Base-by-base conservation (phyloP, 768 basidiomycete species). In the Lactarius hengduanensis region DNA sequence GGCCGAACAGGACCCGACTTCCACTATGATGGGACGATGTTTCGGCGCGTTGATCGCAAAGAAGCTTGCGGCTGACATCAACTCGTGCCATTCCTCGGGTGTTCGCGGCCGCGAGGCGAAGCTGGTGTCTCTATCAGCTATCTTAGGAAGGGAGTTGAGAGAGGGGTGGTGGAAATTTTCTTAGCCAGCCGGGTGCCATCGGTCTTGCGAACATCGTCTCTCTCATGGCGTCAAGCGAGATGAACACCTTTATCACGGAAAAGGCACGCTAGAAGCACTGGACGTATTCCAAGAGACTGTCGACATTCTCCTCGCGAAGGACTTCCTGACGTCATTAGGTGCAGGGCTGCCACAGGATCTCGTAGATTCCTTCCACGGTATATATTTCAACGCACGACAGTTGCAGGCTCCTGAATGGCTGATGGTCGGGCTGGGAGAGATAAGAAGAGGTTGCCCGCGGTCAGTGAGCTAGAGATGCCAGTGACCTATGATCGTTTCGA, bases 371-470 rank as follows among this genome's bases (percentile, higher is more conserved):
- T n/a, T 45, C n/a, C 45, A n/a, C 45, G 7, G 7, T 8, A n/a
- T n/a, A n/a, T 45, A 45, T 45, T 20, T 2, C 20, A 20, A 20
- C 43, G 20, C 43, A 20, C 43, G 7, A 7, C 43, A 1, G 8
- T 16, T 8, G 7, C 43, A 45, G 20, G 43, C 20, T 9, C 43
- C 43, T 45, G 20, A n/a, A 8, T 45, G 43, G 43, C 20, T 45
- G 9, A 45, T 1, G 43, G 5, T 0, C 8, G 4, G 2, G 5
- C 43, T 45, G 1, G 6, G 20, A 1, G 0, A 1, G 43, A 9
- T 20, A 45, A 7, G 20, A 6, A n/a, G 20, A 20, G 7, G 43
- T 45, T 45, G 20, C 18, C 7, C 18, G n/a, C 3, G 7, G 18
- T 41, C 41, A 41, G 41, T 16, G 41, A 41, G 34, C 34, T 1